A percentile compares a stretch with the other conserved stretches of the same genome.
Evolutionary conservation across 306 rosid genomes (phyloP).

Genomic region (Boehmeria nivea): DNA sequence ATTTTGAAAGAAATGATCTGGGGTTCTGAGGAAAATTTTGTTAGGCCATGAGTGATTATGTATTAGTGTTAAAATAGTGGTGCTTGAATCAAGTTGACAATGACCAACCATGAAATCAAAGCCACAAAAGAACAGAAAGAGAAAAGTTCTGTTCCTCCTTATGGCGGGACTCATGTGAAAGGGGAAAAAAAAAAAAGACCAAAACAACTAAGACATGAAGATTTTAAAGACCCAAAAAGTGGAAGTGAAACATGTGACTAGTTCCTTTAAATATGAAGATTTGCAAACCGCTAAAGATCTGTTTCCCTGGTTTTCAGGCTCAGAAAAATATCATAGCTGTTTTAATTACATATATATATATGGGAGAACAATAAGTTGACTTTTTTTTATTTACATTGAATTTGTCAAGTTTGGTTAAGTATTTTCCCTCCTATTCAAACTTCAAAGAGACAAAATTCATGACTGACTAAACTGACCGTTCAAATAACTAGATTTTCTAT

Average conservation of each 20-base stretch:
- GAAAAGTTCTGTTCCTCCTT: too few relatives aligned
- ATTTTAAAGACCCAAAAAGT: constrained; percentile 26
- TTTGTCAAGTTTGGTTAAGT: constrained; percentile 16
- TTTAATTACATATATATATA: not conserved
- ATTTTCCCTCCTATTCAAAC: too few relatives aligned
- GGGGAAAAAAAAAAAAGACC: not conserved
- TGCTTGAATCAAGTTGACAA: constrained; percentile 15
- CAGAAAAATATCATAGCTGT: too few relatives aligned
- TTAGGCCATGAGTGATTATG: constrained; percentile 10
- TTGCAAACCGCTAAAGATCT: constrained; percentile 10
- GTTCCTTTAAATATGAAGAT: constrained; percentile 8
- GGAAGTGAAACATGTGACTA: constrained; percentile 29
- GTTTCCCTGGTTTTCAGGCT: too few relatives aligned
- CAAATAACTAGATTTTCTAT: too few relatives aligned
- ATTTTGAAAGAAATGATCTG: constrained; percentile 10
- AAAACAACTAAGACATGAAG: too few relatives aligned
- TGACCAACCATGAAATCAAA: constrained; percentile 20
- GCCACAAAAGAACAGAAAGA: constrained; percentile 32
- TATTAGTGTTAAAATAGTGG: not conserved
- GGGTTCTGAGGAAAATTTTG: not conserved
- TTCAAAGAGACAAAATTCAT: too few relatives aligned
- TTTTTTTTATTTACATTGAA: constrained; percentile 7
- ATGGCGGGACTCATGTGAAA: constrained; percentile 48
- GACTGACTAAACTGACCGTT: too few relatives aligned
- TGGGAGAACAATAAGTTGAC: not conserved